phyloP scores from a whole-genome alignment of 345 rosid genomes.

The Euclidium syriacum region DNA sequence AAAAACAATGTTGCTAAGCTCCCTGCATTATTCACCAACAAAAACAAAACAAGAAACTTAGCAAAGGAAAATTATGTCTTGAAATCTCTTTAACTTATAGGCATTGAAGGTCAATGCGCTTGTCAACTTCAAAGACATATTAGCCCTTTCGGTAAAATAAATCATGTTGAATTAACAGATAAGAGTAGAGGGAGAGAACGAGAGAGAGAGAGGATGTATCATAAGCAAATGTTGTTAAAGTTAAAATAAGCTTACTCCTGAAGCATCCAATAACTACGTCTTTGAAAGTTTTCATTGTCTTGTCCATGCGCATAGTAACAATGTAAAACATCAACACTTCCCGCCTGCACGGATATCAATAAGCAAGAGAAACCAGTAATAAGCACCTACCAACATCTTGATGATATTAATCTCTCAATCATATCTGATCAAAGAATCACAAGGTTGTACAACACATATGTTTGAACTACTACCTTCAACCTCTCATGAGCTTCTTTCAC shows the following conservation, averaged over 20 bases:
- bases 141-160: neutral
- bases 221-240: neutral
- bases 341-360: slow-evolving; percentile 48
- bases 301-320: slow-evolving; percentile 98
- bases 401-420: neutral
- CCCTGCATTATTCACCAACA: slow-evolving; percentile 47
- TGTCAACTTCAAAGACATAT: neutral
- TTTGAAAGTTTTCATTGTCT: slow-evolving; percentile 78
- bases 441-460: neutral
- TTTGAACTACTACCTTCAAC: slow-evolving; percentile 58
- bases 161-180: neutral
- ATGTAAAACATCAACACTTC: slow-evolving; percentile 87
- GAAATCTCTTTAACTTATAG: neutral
- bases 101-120: neutral
- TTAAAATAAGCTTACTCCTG: slow-evolving; percentile 68
- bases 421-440: neutral
- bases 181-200: neutral
- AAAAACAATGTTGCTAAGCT: slow-evolving; percentile 74
- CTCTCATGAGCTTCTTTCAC: slow-evolving; percentile 94
- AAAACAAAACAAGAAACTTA: slow-evolving; percentile 16
- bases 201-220: neutral
- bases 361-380: neutral
- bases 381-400: neutral
- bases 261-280: slow-evolving; percentile 98
- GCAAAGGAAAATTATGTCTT: neutral